Percentiles rank a stretch among this genome's conserved stretches.
These are phyloP conservation scores for Begonia peltatifolia DNA, from an alignment of 306 rosid genomes.

Conservation along the genomic window DNA sequence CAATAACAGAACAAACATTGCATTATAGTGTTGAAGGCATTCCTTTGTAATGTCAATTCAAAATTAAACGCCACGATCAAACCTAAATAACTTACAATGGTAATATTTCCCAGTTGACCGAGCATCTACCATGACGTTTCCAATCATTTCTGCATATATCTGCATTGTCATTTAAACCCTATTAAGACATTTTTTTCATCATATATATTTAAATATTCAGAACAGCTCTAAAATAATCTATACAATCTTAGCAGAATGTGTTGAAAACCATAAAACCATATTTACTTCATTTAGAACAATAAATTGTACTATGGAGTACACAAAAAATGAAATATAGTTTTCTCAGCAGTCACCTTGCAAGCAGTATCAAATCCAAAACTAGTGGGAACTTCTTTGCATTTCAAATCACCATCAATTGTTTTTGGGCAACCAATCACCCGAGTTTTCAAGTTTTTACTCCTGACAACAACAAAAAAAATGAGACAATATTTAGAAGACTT, in stretches of 20 bases:
- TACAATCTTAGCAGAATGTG: conserved; percentile 1
- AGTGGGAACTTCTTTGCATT: conserved; percentile 91
- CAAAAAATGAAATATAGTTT: too few species aligned
- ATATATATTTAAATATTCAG: too few species aligned
- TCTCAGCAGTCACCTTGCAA: conserved; percentile 59
- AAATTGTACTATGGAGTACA: too few species aligned
- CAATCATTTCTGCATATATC: conserved; percentile 99
- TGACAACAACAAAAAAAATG: conserved; percentile 13
- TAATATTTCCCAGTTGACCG: conserved; percentile 97
- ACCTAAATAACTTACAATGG: conserved; percentile 49
- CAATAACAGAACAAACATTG: too few species aligned
- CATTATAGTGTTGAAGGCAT: background rate
- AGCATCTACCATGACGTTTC: conserved; percentile 97
- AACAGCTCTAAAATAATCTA: too few species aligned
- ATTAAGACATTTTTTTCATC: background rate
- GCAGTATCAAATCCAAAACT: conserved; percentile 99
- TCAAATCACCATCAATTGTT: conserved; percentile 94
- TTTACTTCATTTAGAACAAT: too few species aligned
- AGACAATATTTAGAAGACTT: background rate
- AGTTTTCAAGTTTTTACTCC: conserved; percentile 70
- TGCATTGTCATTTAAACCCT: conserved; percentile 18
- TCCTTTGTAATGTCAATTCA: background rate
- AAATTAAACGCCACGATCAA: conserved; percentile 1
- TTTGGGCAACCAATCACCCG: conserved; percentile 91
- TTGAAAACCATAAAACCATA: background rate